These are phyloP conservation scores for Nymphaea thermarum DNA, from an alignment of 164 flowering plant genomes.

Conservation along the genomic window DNA sequence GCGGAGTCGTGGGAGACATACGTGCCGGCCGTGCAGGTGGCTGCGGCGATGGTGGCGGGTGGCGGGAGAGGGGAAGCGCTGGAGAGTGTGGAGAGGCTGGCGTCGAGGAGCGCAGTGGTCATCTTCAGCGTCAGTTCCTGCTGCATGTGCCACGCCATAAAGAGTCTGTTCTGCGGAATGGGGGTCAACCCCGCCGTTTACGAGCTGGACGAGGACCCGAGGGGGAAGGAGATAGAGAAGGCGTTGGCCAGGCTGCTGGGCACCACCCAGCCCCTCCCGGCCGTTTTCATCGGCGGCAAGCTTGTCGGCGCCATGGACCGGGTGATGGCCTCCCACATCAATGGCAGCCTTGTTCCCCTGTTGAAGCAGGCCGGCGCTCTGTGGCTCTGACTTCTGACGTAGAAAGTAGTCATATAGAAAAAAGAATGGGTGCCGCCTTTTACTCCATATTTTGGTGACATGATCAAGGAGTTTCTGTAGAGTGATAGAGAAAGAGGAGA, in stretches of 20 bases:
- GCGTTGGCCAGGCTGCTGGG: slow-evolving; percentile 48
- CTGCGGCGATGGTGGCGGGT: background rate
- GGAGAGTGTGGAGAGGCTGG: slow-evolving; percentile 47
- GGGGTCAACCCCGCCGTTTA: slow-evolving; percentile 68
- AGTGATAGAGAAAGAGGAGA: no score
- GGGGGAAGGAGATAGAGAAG: slow-evolving; percentile 61
- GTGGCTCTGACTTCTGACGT: slow-evolving; percentile 1
- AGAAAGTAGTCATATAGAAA: no score
- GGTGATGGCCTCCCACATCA: no score
- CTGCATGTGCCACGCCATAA: slow-evolving; percentile 19
- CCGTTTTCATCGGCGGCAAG: slow-evolving; percentile 7
- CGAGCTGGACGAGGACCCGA: slow-evolving; percentile 65
- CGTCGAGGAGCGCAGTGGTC: slow-evolving; percentile 12
- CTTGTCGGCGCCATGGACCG: no score
- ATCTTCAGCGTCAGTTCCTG: slow-evolving; percentile 14
- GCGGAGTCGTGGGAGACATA: slow-evolving; percentile 28
- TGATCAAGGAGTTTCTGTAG: no score
- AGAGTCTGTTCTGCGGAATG: slow-evolving; percentile 30
- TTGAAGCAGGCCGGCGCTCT: slow-evolving; percentile 1
- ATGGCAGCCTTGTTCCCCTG: no score
- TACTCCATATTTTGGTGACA: no score
- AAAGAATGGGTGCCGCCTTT: no score
- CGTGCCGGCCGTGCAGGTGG: slow-evolving; percentile 1
- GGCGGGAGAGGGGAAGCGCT: slow-evolving; percentile 17
- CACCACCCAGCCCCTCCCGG: slow-evolving; percentile 49